Evolutionary conservation across 2,329 filamentous ascomycete genomes (phyloP).

Genomic region (Sclerotinia spermophila): DNA sequence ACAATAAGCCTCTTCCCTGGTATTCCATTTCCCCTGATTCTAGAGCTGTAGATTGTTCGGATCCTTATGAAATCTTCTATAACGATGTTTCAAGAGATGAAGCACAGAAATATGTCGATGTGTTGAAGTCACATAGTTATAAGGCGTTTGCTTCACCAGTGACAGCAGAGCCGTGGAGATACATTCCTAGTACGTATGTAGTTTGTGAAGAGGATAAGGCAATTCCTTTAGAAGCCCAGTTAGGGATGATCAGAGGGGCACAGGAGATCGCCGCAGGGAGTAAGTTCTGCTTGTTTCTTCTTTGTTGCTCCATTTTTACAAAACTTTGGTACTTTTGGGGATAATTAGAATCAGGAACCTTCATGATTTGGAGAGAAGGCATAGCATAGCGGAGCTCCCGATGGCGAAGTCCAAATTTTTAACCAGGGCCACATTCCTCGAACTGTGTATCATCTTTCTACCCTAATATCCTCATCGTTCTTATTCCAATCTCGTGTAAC

Average conservation of each 20-base stretch:
- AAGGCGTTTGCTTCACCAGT: constrained; percentile 29
- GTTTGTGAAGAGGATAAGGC: constrained; percentile 41
- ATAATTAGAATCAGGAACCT: background rate
- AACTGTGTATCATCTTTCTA: background rate
- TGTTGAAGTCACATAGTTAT: constrained; percentile 35
- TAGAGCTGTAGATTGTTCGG: constrained; percentile 21
- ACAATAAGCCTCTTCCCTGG: constrained; percentile 23
- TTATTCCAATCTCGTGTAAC: background rate
- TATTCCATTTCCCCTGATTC: constrained; percentile 14
- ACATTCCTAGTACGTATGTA: constrained; percentile 42
- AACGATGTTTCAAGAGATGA: constrained; percentile 36
- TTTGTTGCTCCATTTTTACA: background rate
- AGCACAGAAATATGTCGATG: constrained; percentile 25
- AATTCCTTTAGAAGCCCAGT: constrained; percentile 38
- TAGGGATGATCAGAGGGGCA: constrained; percentile 37
- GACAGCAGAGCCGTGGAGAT: constrained; percentile 39
- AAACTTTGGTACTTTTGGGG: constrained; percentile 22
- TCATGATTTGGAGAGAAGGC: background rate
- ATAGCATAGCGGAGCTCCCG: background rate
- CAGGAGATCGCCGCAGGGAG: constrained; percentile 6
- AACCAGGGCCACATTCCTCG: background rate
- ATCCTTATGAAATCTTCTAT: constrained; percentile 37
- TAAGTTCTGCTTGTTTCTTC: background rate
- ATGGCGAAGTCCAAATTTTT: background rate
- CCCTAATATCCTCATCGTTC: background rate